These are phyloP conservation scores for Ceratorhiza oryzae-sativae DNA, from an alignment of 1,284 basidiomycete species.

Conservation along the genomic window DNA sequence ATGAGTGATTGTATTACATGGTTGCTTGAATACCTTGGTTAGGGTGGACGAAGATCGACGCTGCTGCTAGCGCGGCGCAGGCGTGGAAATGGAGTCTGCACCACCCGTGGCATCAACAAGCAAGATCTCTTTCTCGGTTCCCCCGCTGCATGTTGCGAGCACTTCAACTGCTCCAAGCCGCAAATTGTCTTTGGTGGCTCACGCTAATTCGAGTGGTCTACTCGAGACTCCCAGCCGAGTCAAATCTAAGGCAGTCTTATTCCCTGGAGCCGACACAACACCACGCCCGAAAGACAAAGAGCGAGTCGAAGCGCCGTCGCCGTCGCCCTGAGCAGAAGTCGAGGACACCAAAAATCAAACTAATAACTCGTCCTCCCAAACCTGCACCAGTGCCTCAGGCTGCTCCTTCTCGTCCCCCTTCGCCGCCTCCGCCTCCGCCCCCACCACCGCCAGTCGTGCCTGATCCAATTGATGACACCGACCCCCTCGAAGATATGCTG, in stretches of 20 bases:
- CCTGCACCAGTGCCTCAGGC: not conserved
- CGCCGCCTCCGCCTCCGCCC: constrained; percentile 47
- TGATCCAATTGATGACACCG: constrained; percentile 59
- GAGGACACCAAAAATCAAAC: constrained; percentile 39
- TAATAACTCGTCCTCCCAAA: constrained; percentile 31
- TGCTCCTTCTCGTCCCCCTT: constrained; percentile 48
- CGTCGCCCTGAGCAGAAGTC: constrained; percentile 41
- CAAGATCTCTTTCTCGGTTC: constrained; percentile 68
- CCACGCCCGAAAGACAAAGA: constrained; percentile 28
- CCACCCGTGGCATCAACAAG: constrained; percentile 53
- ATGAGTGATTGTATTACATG: not conserved
- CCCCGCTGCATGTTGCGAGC: constrained; percentile 49
- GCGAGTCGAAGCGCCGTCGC: constrained; percentile 48
- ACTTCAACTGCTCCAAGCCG: constrained; percentile 43
- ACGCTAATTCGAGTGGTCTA: constrained; percentile 15
- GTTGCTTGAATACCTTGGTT: constrained; percentile 5
- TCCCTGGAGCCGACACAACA: constrained; percentile 19
- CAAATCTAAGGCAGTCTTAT: constrained; percentile 28
- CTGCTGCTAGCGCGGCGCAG: constrained; percentile 14
- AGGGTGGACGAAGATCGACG: constrained; percentile 37
- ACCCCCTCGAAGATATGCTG: constrained; percentile 72
- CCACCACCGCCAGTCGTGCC: constrained; percentile 23
- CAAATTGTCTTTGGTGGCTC: not conserved
- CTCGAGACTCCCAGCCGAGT: constrained; percentile 36
- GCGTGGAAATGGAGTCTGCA: constrained; percentile 61